Conservation (phyloP, 176 grass and related monocot genomes). For the Bonia amplexicaulis region DNA sequence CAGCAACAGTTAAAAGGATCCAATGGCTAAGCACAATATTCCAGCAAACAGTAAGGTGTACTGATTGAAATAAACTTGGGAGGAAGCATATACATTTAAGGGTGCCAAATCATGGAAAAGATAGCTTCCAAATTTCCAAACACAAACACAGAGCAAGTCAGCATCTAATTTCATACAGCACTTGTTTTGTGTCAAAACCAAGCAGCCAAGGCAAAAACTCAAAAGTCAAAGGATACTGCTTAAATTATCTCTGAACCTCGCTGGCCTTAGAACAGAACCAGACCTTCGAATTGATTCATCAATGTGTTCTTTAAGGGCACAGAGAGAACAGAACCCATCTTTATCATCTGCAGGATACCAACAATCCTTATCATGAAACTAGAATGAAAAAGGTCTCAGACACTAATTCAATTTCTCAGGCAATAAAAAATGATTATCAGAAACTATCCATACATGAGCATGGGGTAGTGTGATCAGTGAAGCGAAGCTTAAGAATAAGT, state of each 20-base stretch:
- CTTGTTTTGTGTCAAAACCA: not conserved
- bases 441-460: conserved; percentile 46
- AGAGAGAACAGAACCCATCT: conserved; percentile 78
- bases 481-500: conserved; percentile 52
- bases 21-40: not conserved
- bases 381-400: not conserved
- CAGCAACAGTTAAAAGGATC: not conserved
- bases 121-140: not conserved
- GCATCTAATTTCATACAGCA: not conserved
- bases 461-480: conserved; percentile 49
- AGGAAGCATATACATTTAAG: not conserved
- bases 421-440: not conserved
- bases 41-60: not conserved
- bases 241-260: conserved; percentile 65
- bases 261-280: conserved; percentile 57
- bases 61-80: not conserved
- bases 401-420: not conserved
- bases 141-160: not conserved
- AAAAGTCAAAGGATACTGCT: conserved; percentile 79
- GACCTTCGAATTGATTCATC: conserved; percentile 46
- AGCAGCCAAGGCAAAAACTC: not conserved
- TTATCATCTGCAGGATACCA: conserved; percentile 43
- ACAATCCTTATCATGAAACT: not conserved
- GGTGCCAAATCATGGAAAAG: not conserved
- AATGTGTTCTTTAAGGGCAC: conserved; percentile 70